These are phyloP conservation scores for Linnemannia elongata DNA, from an alignment of 192 early-diverging fungal genomes.

Conservation along the genomic window DNA sequence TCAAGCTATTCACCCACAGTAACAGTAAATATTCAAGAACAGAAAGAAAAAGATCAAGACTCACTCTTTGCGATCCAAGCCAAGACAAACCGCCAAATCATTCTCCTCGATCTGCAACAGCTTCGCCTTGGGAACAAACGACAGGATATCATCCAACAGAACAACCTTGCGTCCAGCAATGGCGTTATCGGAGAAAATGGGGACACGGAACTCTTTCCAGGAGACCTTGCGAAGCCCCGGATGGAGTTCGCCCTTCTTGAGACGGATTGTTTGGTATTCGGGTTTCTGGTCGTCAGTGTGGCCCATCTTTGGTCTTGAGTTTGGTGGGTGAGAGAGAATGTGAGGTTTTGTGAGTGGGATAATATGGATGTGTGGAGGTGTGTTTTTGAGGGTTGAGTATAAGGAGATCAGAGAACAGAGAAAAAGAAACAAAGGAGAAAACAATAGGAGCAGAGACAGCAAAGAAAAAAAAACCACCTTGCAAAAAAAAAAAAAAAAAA, in stretches of 20 bases:
- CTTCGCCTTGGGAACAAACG: background rate
- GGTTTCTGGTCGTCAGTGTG: background rate
- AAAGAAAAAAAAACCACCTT: no score
- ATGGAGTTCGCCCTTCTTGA: background rate
- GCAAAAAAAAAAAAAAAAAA: no score
- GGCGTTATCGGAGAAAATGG: background rate
- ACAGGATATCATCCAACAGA: background rate
- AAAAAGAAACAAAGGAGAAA: no score
- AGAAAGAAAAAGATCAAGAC: background rate
- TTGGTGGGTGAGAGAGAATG: background rate
- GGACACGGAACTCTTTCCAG: background rate
- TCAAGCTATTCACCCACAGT: background rate
- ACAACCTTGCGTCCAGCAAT: background rate
- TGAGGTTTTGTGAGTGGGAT: no score
- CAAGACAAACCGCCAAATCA: background rate
- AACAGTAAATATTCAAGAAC: background rate
- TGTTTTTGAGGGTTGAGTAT: no score
- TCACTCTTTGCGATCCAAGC: background rate
- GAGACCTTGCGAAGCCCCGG: background rate
- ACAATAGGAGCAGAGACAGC: no score
- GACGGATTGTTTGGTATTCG: background rate
- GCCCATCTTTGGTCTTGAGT: background rate
- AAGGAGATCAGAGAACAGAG: no score
- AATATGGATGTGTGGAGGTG: no score
- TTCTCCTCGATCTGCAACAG: background rate